phyloP scores from a whole-genome alignment of 1,284 basidiomycete species.

The Microbotryomycetes sp. region DNA sequence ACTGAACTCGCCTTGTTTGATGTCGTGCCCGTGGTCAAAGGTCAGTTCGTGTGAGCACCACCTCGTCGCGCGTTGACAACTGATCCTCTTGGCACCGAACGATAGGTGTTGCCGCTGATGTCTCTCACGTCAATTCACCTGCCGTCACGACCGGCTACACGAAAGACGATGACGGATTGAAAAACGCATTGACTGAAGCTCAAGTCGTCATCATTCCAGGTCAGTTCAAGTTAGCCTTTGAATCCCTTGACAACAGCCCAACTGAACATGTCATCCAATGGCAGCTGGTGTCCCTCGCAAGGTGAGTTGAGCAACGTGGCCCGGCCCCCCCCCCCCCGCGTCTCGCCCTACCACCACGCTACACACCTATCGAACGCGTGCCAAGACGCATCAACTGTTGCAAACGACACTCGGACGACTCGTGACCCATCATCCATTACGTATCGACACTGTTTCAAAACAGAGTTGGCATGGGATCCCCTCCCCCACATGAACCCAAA shows the following conservation, averaged over 20 bases:
- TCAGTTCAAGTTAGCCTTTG: no score
- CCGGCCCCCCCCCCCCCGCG: no score
- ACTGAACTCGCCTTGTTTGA: constrained; percentile 75
- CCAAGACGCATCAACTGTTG: no score
- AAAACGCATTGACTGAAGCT: constrained; percentile 74
- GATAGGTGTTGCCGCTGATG: constrained; percentile 47
- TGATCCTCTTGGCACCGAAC: background rate
- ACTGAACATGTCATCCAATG: no score
- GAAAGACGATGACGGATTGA: constrained; percentile 62
- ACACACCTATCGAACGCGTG: no score
- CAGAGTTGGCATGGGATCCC: background rate
- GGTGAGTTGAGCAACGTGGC: constrained; percentile 32
- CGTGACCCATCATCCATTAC: no score
- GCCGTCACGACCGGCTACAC: constrained; percentile 43
- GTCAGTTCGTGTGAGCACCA: constrained; percentile 54
- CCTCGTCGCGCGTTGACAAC: background rate
- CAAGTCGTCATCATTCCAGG: constrained; percentile 84
- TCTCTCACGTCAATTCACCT: constrained; percentile 52
- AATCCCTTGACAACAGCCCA: no score
- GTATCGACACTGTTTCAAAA: background rate
- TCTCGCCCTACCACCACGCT: background rate
- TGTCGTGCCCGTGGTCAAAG: constrained; percentile 95
- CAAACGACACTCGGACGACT: no score
- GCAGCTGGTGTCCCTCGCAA: constrained; percentile 90
- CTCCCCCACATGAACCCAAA: background rate